phyloP scores from a whole-genome alignment of 2,329 filamentous ascomycete species.

The Lachnellula hyalina region DNA sequence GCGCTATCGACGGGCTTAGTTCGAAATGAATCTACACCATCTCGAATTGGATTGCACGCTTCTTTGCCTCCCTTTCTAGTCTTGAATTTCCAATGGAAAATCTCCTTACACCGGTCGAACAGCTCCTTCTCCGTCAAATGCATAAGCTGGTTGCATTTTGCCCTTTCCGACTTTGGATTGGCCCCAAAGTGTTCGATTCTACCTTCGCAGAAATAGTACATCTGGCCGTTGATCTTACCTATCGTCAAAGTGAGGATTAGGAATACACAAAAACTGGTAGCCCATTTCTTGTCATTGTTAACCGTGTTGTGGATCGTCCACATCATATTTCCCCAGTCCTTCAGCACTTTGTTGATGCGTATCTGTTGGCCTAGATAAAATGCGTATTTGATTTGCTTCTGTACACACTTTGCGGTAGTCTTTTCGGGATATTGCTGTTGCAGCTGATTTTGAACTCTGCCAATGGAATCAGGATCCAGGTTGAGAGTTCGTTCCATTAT shows the following conservation, averaged over 20 bases:
- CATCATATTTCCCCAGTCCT: constrained; percentile 29
- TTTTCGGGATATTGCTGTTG: constrained; percentile 20
- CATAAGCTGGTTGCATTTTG: constrained; percentile 20
- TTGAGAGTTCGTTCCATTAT: constrained; percentile 29
- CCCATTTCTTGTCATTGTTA: constrained; percentile 28
- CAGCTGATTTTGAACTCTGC: constrained; percentile 20
- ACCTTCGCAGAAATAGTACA: constrained; percentile 22
- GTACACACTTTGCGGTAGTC: constrained; percentile 25
- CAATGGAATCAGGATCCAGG: constrained; percentile 24
- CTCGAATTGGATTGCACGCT: constrained; percentile 30
- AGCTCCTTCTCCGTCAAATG: constrained; percentile 26
- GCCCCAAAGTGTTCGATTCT: constrained; percentile 20
- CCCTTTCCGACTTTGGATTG: constrained; percentile 18
- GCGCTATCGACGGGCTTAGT: constrained; percentile 18
- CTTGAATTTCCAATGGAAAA: constrained; percentile 32
- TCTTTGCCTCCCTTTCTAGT: constrained; percentile 30
- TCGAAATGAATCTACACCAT: constrained; percentile 26
- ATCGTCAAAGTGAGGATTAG: constrained; percentile 27
- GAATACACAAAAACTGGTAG: constrained; percentile 28
- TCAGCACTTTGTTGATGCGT: constrained; percentile 25
- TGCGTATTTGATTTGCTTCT: constrained; percentile 29
- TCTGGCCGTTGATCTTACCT: constrained; percentile 23
- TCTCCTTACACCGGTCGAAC: constrained; percentile 31
- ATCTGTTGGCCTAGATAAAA: constrained; percentile 27
- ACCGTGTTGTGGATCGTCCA: constrained; percentile 25